Evolutionary conservation across 1,284 basidiomycete species (phyloP).

Genomic region (Agroathelia rolfsii): DNA sequence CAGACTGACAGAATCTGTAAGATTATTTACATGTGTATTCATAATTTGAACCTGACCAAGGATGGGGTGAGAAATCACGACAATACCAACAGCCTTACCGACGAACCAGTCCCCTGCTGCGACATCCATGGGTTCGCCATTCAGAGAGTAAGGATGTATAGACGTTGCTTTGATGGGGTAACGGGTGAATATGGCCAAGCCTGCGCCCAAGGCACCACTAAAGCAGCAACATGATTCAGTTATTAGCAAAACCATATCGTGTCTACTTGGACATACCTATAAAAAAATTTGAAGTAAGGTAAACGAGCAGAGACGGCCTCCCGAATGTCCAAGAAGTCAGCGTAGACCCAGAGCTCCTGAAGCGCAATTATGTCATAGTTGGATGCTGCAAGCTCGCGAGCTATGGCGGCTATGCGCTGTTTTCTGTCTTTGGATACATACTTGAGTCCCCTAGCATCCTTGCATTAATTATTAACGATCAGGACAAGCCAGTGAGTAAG

Average conservation of each 20-base stretch:
- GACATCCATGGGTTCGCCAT: conserved; percentile 84
- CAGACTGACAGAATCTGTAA: too few relatives aligned
- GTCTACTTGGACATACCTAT: conserved; percentile 55
- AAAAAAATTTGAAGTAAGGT: conserved; percentile 85
- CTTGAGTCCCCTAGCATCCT: conserved; percentile 70
- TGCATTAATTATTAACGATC: conserved; percentile 4
- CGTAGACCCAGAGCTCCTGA: conserved; percentile 92
- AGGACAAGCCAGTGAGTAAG: background rate
- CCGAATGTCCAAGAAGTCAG: conserved; percentile 76
- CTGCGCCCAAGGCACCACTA: conserved; percentile 91
- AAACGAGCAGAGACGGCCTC: conserved; percentile 47
- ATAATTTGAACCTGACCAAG: conserved; percentile 85
- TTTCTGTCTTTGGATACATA: conserved; percentile 73
- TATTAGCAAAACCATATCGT: conserved; percentile 4
- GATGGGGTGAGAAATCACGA: conserved; percentile 68
- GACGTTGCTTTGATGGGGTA: conserved; percentile 77
- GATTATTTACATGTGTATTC: conserved; percentile 82
- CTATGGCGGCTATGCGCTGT: conserved; percentile 70
- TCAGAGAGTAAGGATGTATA: conserved; percentile 82
- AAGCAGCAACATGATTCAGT: conserved; percentile 8
- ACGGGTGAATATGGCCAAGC: conserved; percentile 83
- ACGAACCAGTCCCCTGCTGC: conserved; percentile 94
- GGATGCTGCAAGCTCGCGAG: conserved; percentile 48
- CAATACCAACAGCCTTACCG: conserved; percentile 86
- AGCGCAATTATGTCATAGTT: conserved; percentile 84